phyloP scores from a whole-genome alignment of 2,329 filamentous ascomycete species.

The Aspergillus sp. region DNA sequence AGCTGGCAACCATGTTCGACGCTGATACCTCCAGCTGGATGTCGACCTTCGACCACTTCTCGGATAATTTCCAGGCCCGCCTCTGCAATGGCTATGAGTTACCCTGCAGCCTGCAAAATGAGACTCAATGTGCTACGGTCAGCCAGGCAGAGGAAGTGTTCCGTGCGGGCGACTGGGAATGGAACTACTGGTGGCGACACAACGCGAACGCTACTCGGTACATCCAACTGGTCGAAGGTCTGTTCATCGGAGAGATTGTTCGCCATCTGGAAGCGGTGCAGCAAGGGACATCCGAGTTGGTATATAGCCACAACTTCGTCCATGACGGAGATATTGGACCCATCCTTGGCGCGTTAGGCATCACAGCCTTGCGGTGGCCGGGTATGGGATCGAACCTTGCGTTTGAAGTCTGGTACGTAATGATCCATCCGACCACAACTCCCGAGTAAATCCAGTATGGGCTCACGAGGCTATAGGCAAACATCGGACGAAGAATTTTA shows the following conservation, averaged over 20 bases:
- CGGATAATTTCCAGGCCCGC: conserved; percentile 45
- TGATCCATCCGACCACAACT: no score
- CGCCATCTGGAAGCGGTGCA: conserved; percentile 32
- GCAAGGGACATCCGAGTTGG: conserved; percentile 24
- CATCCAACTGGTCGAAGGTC: conserved; percentile 40
- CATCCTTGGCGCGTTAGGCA: conserved; percentile 38
- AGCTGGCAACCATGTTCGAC: conserved; percentile 36
- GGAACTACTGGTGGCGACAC: conserved; percentile 45
- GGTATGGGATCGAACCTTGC: conserved; percentile 44
- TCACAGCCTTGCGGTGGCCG: conserved; percentile 41
- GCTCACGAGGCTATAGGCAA: not conserved
- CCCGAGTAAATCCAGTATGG: fast-evolving
- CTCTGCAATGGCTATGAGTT: conserved; percentile 44
- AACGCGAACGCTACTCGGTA: conserved; percentile 39
- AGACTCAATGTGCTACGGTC: conserved; percentile 33
- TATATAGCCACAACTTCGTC: conserved; percentile 40
- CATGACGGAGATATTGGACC: conserved; percentile 45
- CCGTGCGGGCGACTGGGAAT: conserved; percentile 46
- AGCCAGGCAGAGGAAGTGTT: conserved; percentile 40
- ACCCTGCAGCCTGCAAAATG: conserved; percentile 34
- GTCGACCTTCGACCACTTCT: conserved; percentile 42
- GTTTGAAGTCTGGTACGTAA: conserved; percentile 41
- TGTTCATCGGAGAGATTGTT: conserved; percentile 44
- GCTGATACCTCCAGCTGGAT: conserved; percentile 35
- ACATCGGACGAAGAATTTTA: conserved; percentile 17